Base-by-base conservation (phyloP, 2,329 filamentous ascomycete genomes). In the Thelonectria discophora region DNA sequence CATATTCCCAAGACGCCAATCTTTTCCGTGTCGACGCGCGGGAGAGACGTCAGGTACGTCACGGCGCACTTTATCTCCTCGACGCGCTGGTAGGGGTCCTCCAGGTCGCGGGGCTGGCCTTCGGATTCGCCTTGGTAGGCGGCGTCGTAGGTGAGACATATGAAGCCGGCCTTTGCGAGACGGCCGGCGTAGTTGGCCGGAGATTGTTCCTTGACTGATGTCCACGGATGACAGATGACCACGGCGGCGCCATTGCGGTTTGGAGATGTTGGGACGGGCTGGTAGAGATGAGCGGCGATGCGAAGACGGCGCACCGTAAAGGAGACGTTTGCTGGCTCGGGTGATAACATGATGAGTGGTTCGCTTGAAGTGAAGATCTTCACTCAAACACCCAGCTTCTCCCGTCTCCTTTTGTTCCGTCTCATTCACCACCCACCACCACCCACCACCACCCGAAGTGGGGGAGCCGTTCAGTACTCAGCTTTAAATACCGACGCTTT, bases 71-170 rank as follows among this genome's bases (percentile, higher is more conserved):
- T 74, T 56, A 74, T 67, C 50, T 80, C 79, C 47, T 77, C 73
- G 12, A 74, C 74, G 15, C 79, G 77, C 59, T 79, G 76, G 54
- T 76, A 73, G 72, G 78, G 77, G 53, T 79, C 74, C 66, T 80
- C 78, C 5, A 80, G 72, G 37, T 68, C 52, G 78, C 79, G 45
- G 74, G 18, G 71, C 42, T 69, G 46, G 6, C 78, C 78, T 3
- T 59, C 71, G 13, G 60, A 70, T 45, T 75, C 74, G n/a, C 79
- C 78, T 55, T 80, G 76, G 52, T 78, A 76, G 3, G 72, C 73
- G 4, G 77, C 73, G 55, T 80, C 78, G 56, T 67, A 80, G 15
- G 72, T 66, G 3, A 80, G 65, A n/a, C 64, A 55, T 50, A 68
- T 55, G 64, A 79, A 79, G 20, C 78, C 77, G 2, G 59, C 56